A percentile compares a stretch with the other conserved stretches of the same genome.
Evolutionary conservation across 768 basidiomycete genomes (phyloP).

Genomic region (Glaciozyma martinii): DNA sequence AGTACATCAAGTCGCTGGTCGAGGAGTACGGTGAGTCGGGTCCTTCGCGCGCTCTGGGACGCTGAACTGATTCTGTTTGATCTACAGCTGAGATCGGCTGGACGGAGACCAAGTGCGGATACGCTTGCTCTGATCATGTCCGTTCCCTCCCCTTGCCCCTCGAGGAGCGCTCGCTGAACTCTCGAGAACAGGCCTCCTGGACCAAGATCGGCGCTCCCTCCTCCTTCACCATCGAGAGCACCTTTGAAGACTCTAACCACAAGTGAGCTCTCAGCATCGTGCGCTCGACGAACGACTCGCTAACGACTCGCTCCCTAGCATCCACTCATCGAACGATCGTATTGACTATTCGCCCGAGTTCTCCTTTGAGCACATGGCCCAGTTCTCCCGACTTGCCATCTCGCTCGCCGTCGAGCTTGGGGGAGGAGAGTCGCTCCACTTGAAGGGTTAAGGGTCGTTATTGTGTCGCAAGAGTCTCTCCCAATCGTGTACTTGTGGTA

Average conservation of each 20-base stretch:
- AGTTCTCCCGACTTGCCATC: conserved; percentile 34
- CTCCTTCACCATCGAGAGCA: conserved; percentile 30
- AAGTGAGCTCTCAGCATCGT: conserved; percentile 26
- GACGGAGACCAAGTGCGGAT: conserved; percentile 26
- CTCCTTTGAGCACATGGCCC: conserved; percentile 35
- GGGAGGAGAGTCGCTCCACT: conserved; percentile 18
- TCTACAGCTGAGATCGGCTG: background rate
- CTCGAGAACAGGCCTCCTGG: conserved; percentile 18
- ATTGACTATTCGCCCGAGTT: conserved; percentile 33
- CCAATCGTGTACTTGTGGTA: too few species aligned
- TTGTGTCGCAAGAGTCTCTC: too few species aligned
- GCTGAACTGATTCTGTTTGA: background rate
- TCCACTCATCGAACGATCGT: conserved; percentile 30
- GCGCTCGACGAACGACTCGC: conserved; percentile 25
- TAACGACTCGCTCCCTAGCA: conserved; percentile 1
- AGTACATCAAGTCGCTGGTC: conserved; percentile 28
- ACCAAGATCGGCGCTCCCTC: conserved; percentile 31
- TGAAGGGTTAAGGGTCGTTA: too few species aligned
- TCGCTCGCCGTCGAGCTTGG: conserved; percentile 35
- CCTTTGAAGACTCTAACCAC: conserved; percentile 14
- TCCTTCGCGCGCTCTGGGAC: conserved; percentile 5
- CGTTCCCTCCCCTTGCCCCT: background rate
- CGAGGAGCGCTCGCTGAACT: background rate
- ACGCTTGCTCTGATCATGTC: conserved; percentile 34
- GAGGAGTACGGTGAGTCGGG: conserved; percentile 8